Conservation (phyloP, 176 grass and related monocot genomes). For the Areca catechu region DNA sequence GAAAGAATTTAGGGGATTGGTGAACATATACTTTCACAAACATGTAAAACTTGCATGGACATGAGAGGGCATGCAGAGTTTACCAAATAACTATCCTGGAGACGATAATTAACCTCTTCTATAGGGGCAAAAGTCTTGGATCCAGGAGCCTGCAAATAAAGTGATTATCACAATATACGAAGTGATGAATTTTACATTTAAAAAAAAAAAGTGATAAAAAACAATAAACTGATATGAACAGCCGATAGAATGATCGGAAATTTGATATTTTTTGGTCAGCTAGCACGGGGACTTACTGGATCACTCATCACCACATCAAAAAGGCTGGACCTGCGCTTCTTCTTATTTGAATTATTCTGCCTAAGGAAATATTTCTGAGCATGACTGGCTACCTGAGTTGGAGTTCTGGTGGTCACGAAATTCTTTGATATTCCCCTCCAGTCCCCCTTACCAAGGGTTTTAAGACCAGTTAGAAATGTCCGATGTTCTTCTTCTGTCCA, state of each 20-base stretch:
- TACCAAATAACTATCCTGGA: slow-evolving; percentile 41
- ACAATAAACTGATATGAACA: not conserved
- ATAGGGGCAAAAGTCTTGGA: slow-evolving; percentile 29
- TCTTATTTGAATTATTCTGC: slow-evolving; percentile 51
- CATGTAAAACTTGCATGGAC: slow-evolving; percentile 5
- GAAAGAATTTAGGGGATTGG: too few relatives aligned
- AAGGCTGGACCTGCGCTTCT: slow-evolving; percentile 62
- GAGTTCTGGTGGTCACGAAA: slow-evolving; percentile 61
- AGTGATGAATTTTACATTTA: too few relatives aligned
- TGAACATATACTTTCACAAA: too few relatives aligned
- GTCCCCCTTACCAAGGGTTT: slow-evolving; percentile 61
- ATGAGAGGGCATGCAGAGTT: slow-evolving; percentile 19
- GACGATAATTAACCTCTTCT: slow-evolving; percentile 28
- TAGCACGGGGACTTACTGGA: slow-evolving; percentile 26
- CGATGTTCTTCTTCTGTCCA: slow-evolving; percentile 82
- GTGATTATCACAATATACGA: too few relatives aligned
- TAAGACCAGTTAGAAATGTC: slow-evolving; percentile 62
- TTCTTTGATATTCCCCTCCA: slow-evolving; percentile 62
- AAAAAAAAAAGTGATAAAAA: too few relatives aligned
- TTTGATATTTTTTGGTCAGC: slow-evolving; percentile 3
- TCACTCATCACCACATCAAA: slow-evolving; percentile 45
- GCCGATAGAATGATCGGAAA: slow-evolving; percentile 16
- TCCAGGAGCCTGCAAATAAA: slow-evolving; percentile 31
- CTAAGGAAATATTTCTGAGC: slow-evolving; percentile 69
- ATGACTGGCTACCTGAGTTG: slow-evolving; percentile 69